Base-by-base conservation (phyloP, 805 yeast species). In the Suhomyces tanzawaensis region DNA sequence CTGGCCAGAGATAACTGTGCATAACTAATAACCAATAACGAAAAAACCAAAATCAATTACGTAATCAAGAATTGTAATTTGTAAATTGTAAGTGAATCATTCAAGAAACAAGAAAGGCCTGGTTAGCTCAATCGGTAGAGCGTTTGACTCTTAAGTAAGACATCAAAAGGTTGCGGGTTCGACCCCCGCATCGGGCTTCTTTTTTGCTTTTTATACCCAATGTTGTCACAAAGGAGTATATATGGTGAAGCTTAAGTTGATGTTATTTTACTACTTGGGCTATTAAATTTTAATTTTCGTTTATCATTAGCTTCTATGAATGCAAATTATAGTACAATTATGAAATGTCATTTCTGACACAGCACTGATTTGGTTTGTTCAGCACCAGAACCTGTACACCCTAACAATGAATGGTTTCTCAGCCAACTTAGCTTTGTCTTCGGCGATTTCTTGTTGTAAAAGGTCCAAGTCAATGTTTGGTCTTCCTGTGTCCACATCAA, bases 401-500 rank as follows among this genome's bases (percentile, higher is more conserved):
- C 64, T 51, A 37, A 50, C 34, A 45, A 47, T 50, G 36, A 60
- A 40, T 15, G 66, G 58, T 32, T 46, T 51, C 24, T 52, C 47
- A 3, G 55, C 51, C 27, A 62, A 34, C 17, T 34, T 30, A 3
- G 60, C 62, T 44, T 47, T 57, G 29, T 62, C 67, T 39, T 63
- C 66, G 11, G 64, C 66, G 12, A 58, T 41, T 32, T 62, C 66
- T 41, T 63, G 69, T 44, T 60, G 58, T 42, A 62, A 51, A 15
- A 57, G 40, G 39, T 63, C 69, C 27, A 55, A 40, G 41, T 62
- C 66, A 39, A 61, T 32, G 47, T 60, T 57, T 26, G 58, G 49
- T 47, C 66, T 57, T 15, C 69, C 69, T 8, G 66, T 57, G 40
- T 62, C 66, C 39, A 62, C 46, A 42, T 62, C 69, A 16, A 63